A percentile compares a stretch with the other conserved stretches of the same genome.
Evolutionary conservation across 805 yeast species (phyloP).

Genomic region (Clavispora carvajalis): DNA sequence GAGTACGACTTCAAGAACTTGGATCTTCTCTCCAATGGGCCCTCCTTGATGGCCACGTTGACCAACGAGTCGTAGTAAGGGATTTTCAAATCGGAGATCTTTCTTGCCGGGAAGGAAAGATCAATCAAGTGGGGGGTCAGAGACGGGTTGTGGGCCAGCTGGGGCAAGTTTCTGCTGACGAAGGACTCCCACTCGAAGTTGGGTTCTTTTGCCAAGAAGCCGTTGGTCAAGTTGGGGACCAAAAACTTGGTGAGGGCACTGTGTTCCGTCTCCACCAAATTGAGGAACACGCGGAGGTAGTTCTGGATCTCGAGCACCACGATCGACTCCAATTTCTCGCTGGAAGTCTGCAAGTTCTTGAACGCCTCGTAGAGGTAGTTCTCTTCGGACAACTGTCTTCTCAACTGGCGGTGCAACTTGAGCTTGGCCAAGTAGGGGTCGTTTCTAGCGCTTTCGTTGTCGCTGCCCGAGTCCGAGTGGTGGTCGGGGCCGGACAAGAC

Average conservation of each 20-base stretch:
- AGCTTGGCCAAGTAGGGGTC: constrained; percentile 82
- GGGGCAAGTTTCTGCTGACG: constrained; percentile 56
- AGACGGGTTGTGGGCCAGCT: constrained; percentile 22
- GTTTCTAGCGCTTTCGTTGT: constrained; percentile 37
- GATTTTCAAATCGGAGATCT: constrained; percentile 50
- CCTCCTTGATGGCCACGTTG: constrained; percentile 61
- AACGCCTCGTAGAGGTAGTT: constrained; percentile 85
- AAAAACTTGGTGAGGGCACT: constrained; percentile 63
- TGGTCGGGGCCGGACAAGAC: constrained; percentile 10
- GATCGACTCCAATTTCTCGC: constrained; percentile 79
- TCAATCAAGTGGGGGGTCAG: constrained; percentile 34
- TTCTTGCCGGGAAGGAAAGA: constrained; percentile 33
- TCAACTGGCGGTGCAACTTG: constrained; percentile 69
- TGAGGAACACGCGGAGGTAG: constrained; percentile 68
- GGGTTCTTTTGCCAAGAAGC: constrained; percentile 70
- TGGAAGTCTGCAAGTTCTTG: constrained; percentile 79
- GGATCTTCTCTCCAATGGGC: constrained; percentile 82
- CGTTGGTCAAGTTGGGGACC: constrained; percentile 50
- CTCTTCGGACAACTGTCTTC: constrained; percentile 75
- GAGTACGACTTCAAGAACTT: constrained; percentile 90
- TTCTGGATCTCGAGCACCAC: constrained; percentile 84
- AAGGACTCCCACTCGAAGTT: constrained; percentile 87
- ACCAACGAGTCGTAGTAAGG: constrained; percentile 66
- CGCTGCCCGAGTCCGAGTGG: constrained; percentile 10
- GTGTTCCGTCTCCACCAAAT: constrained; percentile 66